Evolutionary conservation across 768 basidiomycete genomes (phyloP), one percentile per base, ranked within the genome.

Genomic region (Xerocomellus intermedius): DNA sequence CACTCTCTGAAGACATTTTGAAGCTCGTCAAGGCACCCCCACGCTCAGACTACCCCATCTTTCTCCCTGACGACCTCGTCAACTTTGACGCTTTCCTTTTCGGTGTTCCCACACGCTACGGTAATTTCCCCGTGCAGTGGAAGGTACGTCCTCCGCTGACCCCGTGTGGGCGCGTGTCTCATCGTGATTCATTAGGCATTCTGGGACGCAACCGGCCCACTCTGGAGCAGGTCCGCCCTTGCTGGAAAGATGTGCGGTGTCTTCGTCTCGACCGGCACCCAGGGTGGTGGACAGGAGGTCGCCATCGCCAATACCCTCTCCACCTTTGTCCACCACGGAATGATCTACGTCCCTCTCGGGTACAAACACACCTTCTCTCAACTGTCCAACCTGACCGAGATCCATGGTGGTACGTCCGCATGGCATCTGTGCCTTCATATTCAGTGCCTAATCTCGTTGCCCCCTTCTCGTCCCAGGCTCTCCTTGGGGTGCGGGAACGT

Each of bases 401-500:
- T 77, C 30, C 80, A 75, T 59, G 79, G 79, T 47, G 80, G 79
- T 76, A 58, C 66, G 75, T 67, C 26, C 17, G 22, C 32, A 13
- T 41, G 26, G 28, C 8, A 28, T 37, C 13, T 14, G 33, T 8
- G 17, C 6, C 4, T n/a, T 19, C 10, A 5, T 10, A 3, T 50
- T 0, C 17, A 17, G 14, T 4, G 2, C 24, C 5, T 44, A 28
- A 54, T 52, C 46, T 36, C 36, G 42, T 21, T 14, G 42, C n/a
- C 5, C 26, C 13, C 12, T 32, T 6, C 14, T 14, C 21, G 41
- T 37, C 19, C 2, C 43, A 86, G 88, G 89, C 42, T 86, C 86
- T 19, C 81, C 91, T 1, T 94, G 85, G 82, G 91, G 91, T 59
- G 84, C 88, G n/a, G 89, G 87, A 43, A 87, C 87, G 32, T 75